Evolutionary conservation across 495 filamentous ascomycete species (phyloP).

Genomic region (Pyrenula massariospora): DNA sequence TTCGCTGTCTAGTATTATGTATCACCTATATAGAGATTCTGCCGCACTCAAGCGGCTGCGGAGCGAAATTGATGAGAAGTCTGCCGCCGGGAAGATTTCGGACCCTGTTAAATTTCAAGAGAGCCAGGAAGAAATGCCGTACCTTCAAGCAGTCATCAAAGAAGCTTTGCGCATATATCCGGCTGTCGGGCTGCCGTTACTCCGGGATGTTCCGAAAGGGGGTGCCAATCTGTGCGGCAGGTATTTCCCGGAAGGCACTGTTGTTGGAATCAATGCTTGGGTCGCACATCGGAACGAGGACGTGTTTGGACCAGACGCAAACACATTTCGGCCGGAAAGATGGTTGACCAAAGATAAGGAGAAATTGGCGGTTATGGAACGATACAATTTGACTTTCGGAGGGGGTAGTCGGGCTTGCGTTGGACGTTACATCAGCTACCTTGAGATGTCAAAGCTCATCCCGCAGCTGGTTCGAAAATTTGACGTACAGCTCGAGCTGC

Average conservation of each 20-base stretch:
- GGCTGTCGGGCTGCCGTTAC: constrained; percentile 25
- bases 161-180: constrained; percentile 30
- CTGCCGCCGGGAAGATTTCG: constrained; percentile 15
- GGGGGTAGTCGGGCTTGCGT: constrained; percentile 31
- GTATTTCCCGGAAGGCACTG: constrained; percentile 27
- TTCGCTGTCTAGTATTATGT: constrained; percentile 35
- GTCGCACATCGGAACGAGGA: constrained; percentile 34
- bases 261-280: constrained; percentile 44
- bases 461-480: constrained; percentile 31
- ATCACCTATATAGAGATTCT: constrained; percentile 33
- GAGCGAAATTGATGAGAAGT: constrained; percentile 30
- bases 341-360: constrained; percentile 34
- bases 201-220: constrained; percentile 26
- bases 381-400: constrained; percentile 19
- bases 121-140: constrained; percentile 31
- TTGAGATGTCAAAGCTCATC: constrained; percentile 36
- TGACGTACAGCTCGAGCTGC: constrained; percentile 20
- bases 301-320: constrained; percentile 40
- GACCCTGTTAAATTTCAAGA: constrained; percentile 30
- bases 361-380: constrained; percentile 18
- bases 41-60: constrained; percentile 23
- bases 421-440: constrained; percentile 33
- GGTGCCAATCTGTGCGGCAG: constrained; percentile 22
- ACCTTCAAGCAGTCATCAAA: constrained; percentile 35
- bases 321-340: constrained; percentile 39